Percentiles rank a stretch among this genome's conserved stretches.
Evolutionary conservation across 345 rosid genomes (phyloP).

Genomic region (Crucihimalaya himalaica): DNA sequence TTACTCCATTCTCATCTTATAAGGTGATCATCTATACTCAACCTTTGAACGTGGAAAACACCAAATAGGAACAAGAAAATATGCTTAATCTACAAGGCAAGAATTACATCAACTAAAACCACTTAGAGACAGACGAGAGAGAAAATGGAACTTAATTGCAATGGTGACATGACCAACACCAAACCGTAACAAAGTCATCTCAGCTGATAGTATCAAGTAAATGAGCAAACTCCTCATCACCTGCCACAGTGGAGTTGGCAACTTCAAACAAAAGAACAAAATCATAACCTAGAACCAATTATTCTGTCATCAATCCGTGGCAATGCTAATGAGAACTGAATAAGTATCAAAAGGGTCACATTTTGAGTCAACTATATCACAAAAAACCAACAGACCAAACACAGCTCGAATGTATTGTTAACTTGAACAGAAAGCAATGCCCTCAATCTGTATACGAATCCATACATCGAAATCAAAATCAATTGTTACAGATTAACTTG

Average conservation of each 20-base stretch:
- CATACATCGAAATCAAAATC: background rate
- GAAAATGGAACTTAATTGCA: background rate
- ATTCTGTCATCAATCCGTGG: background rate
- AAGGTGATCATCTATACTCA: background rate
- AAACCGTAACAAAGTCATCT: conserved; percentile 3
- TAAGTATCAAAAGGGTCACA: background rate
- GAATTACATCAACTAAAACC: background rate
- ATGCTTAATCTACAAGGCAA: background rate
- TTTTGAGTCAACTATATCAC: background rate
- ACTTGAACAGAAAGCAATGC: background rate
- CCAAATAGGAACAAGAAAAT: conserved; percentile 14
- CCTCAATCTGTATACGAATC: conserved; percentile 1
- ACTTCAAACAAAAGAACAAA: background rate
- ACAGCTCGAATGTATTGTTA: background rate
- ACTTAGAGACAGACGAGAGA: background rate
- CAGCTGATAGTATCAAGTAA: conserved; percentile 2
- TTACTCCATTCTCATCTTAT: background rate
- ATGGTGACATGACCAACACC: background rate
- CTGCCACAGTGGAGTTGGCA: no score
- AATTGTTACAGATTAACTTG: background rate
- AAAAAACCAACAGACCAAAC: background rate
- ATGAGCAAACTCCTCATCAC: conserved; percentile 10
- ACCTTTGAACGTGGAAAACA: background rate
- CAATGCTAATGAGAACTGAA: background rate
- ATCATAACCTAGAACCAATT: background rate